A percentile compares a stretch with the other conserved stretches of the same genome.
Conservation (phyloP, 2,329 filamentous ascomycete genomes). For the Camillea tinctor region DNA sequence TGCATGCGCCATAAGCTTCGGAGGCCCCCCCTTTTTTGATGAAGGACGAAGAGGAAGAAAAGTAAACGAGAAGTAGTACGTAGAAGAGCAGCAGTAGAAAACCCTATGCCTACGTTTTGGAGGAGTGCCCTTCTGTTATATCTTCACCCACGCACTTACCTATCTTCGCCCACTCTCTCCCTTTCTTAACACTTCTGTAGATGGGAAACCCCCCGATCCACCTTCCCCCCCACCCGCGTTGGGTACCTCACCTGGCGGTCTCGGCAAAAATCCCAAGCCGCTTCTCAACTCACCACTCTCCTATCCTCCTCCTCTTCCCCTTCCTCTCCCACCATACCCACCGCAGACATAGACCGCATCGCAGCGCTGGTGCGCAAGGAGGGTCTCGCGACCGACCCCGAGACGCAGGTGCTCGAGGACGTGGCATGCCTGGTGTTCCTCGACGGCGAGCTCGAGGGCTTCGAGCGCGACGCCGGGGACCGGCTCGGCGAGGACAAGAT, state of each 20-base stretch:
- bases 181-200: slow-evolving; percentile 29
- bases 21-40: too few relatives aligned
- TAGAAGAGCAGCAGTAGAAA: too few relatives aligned
- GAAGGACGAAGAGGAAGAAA: too few relatives aligned
- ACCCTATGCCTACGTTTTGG: too few relatives aligned
- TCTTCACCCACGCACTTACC: too few relatives aligned
- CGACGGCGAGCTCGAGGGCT: slow-evolving; percentile 81
- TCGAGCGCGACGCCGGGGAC: slow-evolving; percentile 56
- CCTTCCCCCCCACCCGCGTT: slow-evolving; percentile 69
- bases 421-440: slow-evolving; percentile 85
- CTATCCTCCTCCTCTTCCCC: slow-evolving; percentile 33
- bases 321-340: slow-evolving; percentile 31
- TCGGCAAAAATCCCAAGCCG: slow-evolving; percentile 67
- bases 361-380: slow-evolving; percentile 78
- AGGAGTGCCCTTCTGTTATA: too few relatives aligned
- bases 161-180: too few relatives aligned
- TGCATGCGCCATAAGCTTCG: too few relatives aligned
- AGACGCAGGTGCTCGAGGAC: slow-evolving; percentile 78
- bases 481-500: slow-evolving; percentile 75
- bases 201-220: slow-evolving; percentile 76
- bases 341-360: slow-evolving; percentile 55
- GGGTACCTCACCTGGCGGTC: slow-evolving; percentile 82
- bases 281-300: slow-evolving; percentile 54
- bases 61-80: too few relatives aligned
- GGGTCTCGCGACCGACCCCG: slow-evolving; percentile 60